Percentiles rank a stretch among this genome's conserved stretches.
phyloP scores from a whole-genome alignment of 306 rosid genomes.

The Sicyos baderoa region DNA sequence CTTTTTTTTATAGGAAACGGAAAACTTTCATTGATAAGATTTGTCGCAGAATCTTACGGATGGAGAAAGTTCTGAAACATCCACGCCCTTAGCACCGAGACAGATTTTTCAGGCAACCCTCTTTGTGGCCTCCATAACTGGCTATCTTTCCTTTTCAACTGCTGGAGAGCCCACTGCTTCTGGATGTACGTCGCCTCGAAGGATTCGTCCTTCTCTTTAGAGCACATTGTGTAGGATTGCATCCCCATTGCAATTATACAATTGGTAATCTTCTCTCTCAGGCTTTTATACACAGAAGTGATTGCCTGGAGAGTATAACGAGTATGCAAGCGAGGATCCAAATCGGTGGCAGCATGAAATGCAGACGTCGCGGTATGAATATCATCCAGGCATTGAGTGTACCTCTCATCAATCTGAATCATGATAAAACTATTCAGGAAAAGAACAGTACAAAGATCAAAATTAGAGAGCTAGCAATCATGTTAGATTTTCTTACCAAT shows the following conservation, averaged over 20 bases:
- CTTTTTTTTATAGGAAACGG: too few species aligned
- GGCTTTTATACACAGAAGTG: constrained; percentile 45
- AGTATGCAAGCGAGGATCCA: constrained; percentile 60
- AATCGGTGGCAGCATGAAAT: constrained; percentile 74
- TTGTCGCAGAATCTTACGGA: constrained; percentile 46
- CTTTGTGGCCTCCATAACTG: constrained; percentile 55
- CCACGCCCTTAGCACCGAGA: constrained; percentile 31
- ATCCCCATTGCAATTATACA: constrained; percentile 48
- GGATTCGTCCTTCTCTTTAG: constrained; percentile 41
- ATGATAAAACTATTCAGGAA: not conserved
- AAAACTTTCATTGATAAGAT: too few species aligned
- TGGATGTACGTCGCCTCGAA: constrained; percentile 58
- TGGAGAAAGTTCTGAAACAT: constrained; percentile 97
- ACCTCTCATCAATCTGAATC: constrained; percentile 63
- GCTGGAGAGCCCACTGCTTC: constrained; percentile 82
- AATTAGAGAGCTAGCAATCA: not conserved
- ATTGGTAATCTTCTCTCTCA: constrained; percentile 72
- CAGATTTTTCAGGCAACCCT: not conserved
- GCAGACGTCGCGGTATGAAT: constrained; percentile 72
- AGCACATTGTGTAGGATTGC: constrained; percentile 21
- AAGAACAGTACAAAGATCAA: not conserved
- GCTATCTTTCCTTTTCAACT: constrained; percentile 61
- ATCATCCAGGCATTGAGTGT: constrained; percentile 72
- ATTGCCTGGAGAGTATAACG: constrained; percentile 50
- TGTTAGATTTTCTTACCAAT: constrained; percentile 36